These are phyloP conservation scores for Candida coquimbonensis DNA, from an alignment of 805 yeast genomes.

Conservation along the genomic window DNA sequence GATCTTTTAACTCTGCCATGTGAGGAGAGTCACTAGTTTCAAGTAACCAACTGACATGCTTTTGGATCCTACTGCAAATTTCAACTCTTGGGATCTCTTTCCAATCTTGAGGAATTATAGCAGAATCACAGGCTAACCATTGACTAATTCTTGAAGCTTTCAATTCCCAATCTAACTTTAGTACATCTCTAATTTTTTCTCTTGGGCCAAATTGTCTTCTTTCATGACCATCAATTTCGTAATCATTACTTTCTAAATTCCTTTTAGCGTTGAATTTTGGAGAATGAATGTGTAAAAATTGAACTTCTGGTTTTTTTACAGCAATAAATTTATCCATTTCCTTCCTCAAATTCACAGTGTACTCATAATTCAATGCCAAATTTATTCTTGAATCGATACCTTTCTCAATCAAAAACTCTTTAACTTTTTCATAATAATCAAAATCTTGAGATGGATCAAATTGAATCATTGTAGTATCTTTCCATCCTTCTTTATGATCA, in stretches of 20 bases:
- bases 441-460: conserved; percentile 23
- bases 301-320: conserved; percentile 19
- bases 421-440: conserved; percentile 17
- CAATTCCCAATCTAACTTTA: conserved; percentile 23
- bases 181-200: conserved; percentile 17
- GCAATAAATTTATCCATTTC: conserved; percentile 16
- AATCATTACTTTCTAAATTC: conserved; percentile 16
- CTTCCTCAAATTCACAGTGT: conserved; percentile 14
- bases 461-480: conserved; percentile 25
- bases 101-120: conserved; percentile 22
- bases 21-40: conserved; percentile 24
- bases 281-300: conserved; percentile 23
- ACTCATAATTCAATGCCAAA: conserved; percentile 18
- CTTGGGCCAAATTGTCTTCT: conserved; percentile 24
- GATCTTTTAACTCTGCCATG: conserved; percentile 19
- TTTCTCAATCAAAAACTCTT: conserved; percentile 12
- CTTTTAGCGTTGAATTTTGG: conserved; percentile 24
- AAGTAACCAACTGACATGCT: conserved; percentile 21
- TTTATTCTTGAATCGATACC: conserved; percentile 20
- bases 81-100: conserved; percentile 15
- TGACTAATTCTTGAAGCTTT: conserved; percentile 21
- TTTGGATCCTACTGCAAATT: conserved; percentile 19
- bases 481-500: conserved; percentile 19
- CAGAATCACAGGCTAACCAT: conserved; percentile 25
- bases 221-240: conserved; percentile 18